Evolutionary conservation across 139 green algal genomes (phyloP), one percentile per base, ranked within the genome.

Genomic region (Closterium sp.): DNA sequence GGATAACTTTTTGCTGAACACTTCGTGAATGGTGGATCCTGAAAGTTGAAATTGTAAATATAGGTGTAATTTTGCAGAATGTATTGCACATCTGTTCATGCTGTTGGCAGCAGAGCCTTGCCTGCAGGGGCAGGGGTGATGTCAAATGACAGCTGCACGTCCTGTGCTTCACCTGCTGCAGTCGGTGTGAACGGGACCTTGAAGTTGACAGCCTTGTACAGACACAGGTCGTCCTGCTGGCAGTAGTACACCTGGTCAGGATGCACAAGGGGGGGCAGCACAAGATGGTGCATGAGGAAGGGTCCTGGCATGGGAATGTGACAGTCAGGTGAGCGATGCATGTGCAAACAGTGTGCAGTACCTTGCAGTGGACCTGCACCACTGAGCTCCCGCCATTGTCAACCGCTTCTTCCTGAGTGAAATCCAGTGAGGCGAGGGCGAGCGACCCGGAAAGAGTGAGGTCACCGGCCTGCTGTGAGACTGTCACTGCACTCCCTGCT

Each of bases 201-300:
- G 62, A 98, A 97, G 34, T 84, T 91, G 11, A 98, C 90, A 38
- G 96, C 94, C 70, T 98, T 93, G 85, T 97, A 97, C 50, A 98
- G 90, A 91, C 96, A 97, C 31, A 97, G 96, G 38, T 95, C 94
- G 42, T 93, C 89, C 27, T 97, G 89, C 90, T 96, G 94, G 96
- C 96, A 97, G 93, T 96, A 97, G 90, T 97, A 98, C 31, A 98
- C 93, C 90, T 94, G 92, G 62, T 91, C n/a, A 17, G 28, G 88
- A 90, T 84, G 29, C 24, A n/a, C n/a, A n/a, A 28, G 30, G 28
- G 29, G 22, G 34, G 79, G 31, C n/a, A 90, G 28, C 29, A 79
- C 87, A 45, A 85, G 32, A 79, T 79, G 62, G 2, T 79, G 62
- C 17, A 79, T 79, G 62, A 79, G 62, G 24, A n/a, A 90, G 29